Evolutionary conservation across 768 basidiomycete species (phyloP), one percentile per base, ranked within the genome.

Genomic region (Suillus hirtellus): DNA sequence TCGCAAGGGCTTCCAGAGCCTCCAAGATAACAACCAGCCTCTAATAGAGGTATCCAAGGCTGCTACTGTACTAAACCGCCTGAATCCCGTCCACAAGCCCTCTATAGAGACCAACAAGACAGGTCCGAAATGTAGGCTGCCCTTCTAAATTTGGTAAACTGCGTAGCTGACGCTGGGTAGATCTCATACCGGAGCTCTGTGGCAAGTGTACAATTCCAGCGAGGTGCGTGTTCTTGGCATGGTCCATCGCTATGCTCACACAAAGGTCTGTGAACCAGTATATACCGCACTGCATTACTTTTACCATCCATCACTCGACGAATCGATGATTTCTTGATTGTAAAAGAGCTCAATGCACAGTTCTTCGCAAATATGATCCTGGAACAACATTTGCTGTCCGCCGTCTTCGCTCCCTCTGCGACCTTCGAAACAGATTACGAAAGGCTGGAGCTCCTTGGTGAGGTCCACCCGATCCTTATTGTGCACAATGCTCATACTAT

Each of bases 181-280:
- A 90, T 72, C 79, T 94, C 46, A 92, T 94, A 68, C 93, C 93
- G n/a, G 93, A 94, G 72, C 77, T 93, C 17, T 90, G 88, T 70
- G 82, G 81, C 49, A 89, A 85, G 69, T 87, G 84, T 70, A 88
- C 87, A 11, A 78, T 93, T 64, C 86, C 90, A 42, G 89, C 89
- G 31, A 91, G 87, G 92, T 89, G 66, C 67, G 72, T 55, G 58
- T 63, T 59, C 40, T 42, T 31, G 27, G 24, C 17, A 43, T 31
- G 12, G 34, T 34, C 12, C 34, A 63, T 40, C 14, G 35, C 37
- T 15, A 11, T 17, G 1, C 58, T 62, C 61, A 43, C 60, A n/a
- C 42, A 12, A n/a, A 34, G 14, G 37, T 21, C 11, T 64, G 69
- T 69, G 19, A 63, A 49, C 1, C 66, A 93, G 91, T 74, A 84